Evolutionary conservation across 495 filamentous ascomycete species (phyloP), one percentile per base, ranked within the genome.

Genomic region (Daldinia bambusicola): DNA sequence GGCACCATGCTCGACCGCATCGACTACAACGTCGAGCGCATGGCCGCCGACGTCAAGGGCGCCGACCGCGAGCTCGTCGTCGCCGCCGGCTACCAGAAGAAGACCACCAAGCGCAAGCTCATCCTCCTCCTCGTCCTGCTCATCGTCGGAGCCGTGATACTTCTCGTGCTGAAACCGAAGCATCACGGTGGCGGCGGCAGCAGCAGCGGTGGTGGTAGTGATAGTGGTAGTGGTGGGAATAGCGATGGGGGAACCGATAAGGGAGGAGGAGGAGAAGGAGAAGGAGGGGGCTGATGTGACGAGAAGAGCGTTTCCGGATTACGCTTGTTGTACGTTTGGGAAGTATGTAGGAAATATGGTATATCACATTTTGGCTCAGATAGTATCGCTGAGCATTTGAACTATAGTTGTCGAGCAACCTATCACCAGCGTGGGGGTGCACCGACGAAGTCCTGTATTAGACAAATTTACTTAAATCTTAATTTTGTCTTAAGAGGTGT

Each of bases 1-100:
- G 95, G 95, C 12, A 98, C 93, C 31, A 93, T 99, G 91, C 87
- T 99, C 22, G 95, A 99, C 80, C 87, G 95, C 38, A 98, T 99
- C 74, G 95, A 99, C 77, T 99, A 97, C 81, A 99, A 99, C 77
- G 91, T 99, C 38, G 95, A 99, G 81, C 85, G 87, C 63, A 97
- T 98, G 93, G 89, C 87, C 12, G 88, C 87, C 26, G 91, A 98
- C 74, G 93, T 98, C 34, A 97, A 97, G 77, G 89, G 85, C 18
- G 95, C 95, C 8, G 93, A 95, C 66, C 95, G 94, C 78, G 95
- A 99, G 80, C 85, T 99, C 60, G 92, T 86, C 68, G 89, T 95
- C 63, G 93, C 93, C 79, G 70, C 90, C 18, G 88, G 89, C n/a
- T 98, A 97, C 73, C 95, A 98, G 84, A 89, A 88, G 74, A 91